A percentile compares a stretch with the other conserved stretches of the same genome.
Evolutionary conservation across 129 eudicot species (phyloP).

Genomic region (Sambucus nigra): DNA sequence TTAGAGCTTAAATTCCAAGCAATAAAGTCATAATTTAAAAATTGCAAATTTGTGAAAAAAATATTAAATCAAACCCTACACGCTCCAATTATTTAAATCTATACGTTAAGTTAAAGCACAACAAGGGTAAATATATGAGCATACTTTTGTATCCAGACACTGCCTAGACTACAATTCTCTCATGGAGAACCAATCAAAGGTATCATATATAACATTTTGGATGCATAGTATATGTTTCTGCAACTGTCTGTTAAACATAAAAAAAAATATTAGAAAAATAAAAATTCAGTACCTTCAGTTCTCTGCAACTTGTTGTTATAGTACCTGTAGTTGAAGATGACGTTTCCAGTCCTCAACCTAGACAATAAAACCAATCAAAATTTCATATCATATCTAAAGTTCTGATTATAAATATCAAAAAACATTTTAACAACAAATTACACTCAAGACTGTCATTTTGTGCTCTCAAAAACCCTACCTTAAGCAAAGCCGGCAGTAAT

Average conservation of each 20-base stretch:
- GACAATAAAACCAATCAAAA: constrained; percentile 16
- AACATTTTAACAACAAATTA: too few relatives aligned
- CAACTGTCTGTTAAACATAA: not conserved
- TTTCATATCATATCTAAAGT: too few relatives aligned
- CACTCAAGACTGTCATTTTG: not conserved
- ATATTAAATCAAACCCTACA: not conserved
- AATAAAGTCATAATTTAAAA: not conserved
- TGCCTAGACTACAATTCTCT: not conserved
- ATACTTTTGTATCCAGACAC: not conserved
- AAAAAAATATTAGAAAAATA: too few relatives aligned
- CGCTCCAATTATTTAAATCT: not conserved
- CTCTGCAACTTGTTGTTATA: constrained; percentile 63
- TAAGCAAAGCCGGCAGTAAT: too few relatives aligned
- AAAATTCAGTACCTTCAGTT: constrained; percentile 60
- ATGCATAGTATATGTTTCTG: not conserved
- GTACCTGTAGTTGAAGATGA: constrained; percentile 69
- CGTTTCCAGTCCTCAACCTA: constrained; percentile 90
- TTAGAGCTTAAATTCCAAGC: not conserved
- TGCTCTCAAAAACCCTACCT: not conserved
- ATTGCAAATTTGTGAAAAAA: not conserved
- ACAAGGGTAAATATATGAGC: not conserved
- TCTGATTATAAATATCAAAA: too few relatives aligned
- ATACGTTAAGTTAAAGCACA: not conserved
- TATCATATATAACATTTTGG: not conserved
- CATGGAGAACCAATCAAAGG: not conserved